Base-by-base conservation (phyloP, 2,329 filamentous ascomycete genomes). In the Xylogone sp. region DNA sequence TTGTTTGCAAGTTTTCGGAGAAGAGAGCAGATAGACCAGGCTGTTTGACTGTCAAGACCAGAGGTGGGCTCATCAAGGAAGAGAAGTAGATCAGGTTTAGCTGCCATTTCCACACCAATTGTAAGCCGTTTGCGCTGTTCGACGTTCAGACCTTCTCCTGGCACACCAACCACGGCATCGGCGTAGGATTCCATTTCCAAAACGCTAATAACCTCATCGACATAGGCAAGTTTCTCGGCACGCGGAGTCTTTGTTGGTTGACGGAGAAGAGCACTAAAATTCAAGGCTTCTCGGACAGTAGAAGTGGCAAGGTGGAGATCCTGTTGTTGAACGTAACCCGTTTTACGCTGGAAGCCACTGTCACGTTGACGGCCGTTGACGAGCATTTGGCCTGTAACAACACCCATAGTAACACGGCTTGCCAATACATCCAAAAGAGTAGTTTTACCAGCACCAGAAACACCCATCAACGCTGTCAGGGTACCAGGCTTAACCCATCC, bases 1-100 rank as follows among this genome's bases (percentile, higher is more conserved):
- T 84, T 87, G 68, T 93, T 88, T 62, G 90, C 90, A 29, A 97
- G 78, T 71, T 95, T 96, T 70, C 95, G 87, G 42, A 97, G 80
- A 10, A 97, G 80, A 67, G 90, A 86, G 44, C 91, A 79, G 65
- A 97, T 96, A 57, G 90, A 88, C 90, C 90, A 97, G 1, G 91
- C 93, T 1, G 92, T 96, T 69, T 96, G 91, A 64, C 84, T 90
- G 70, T 97, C 93, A 19, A 97, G 83, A 75, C 93, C 93, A 22
- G 91, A 96, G 3, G 92, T 97, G 13, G 93, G 93, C 70, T 97
- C 93, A 62, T 97, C 93, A 39, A 97, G 83, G 74, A 97, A 97
- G 45, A 97, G 82, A 55, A 97, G 78, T 48, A 97, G 77, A 42
- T 90, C 85, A 5, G 93, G 93, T 73, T 94, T 96, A 6, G 93